Evolutionary conservation across 1,284 basidiomycete species (phyloP), one percentile per base, ranked within the genome.

Genomic region (Vanrija humicola): DNA sequence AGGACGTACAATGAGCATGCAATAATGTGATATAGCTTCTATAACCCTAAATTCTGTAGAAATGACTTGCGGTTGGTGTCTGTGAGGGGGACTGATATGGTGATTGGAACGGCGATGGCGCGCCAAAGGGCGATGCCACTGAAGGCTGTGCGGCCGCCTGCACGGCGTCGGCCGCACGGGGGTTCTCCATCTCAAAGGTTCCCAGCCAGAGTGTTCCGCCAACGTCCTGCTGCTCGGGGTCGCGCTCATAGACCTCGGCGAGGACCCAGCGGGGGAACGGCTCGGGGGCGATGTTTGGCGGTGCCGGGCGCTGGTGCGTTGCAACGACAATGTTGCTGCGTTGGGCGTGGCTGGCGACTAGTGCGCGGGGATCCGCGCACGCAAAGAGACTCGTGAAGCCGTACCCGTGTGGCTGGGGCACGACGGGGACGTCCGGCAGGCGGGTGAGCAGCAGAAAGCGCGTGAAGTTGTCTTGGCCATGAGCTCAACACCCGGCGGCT

Each of bases 401-500:
- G 50, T 44, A 26, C 25, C 19, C 21, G 48, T 38, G 38, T 46
- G 42, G 14, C 28, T 19, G 29, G 34, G 34, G 34, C 12, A 34
- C 34, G 34, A 34, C 34, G 9, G 34, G 34, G 34, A 34, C 12
- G 34, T 34, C 34, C 4, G 34, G 34, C 34, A 34, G 34, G 34
- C 56, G 55, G 4, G 58, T 48, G 8, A 77, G 58, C 14, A 76
- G 63, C 26, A 77, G 39, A 62, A 77, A 77, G 18, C 75, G 70
- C 4, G 76, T 77, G 47, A 59, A 73, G 55, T 77, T 77, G 50
- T 68, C 76, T 77, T n/a, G 7, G 38, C 58, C 43, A 51, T 23
- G n/a, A 23, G 21, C 21, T 23, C 21, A 23, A 14, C n/a, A 38
- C 39, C 52, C n/a, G n/a, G 38, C 3, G 6, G 34, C 10, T 28